These are phyloP conservation scores for Mortierella sp. DNA, from an alignment of 371 early-diverging fungal genomes.

Conservation along the genomic window DNA sequence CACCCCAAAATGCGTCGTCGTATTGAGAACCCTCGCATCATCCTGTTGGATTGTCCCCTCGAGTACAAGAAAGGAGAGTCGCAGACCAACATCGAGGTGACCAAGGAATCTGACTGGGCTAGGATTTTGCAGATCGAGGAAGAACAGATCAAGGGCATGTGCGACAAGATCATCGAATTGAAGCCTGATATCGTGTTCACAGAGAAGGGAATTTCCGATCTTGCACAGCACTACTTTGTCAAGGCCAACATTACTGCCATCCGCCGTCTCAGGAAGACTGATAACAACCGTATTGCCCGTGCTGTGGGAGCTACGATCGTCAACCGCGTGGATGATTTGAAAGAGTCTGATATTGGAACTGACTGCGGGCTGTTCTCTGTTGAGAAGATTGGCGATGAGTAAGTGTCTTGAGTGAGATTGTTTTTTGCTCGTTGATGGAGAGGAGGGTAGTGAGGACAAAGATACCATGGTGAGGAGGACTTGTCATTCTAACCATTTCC, in stretches of 20 bases:
- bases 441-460: background rate
- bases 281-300: constrained; percentile 98
- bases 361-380: constrained; percentile 96
- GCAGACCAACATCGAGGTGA: constrained; percentile 99
- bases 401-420: constrained; percentile 30
- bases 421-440: background rate
- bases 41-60: constrained; percentile 98
- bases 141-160: constrained; percentile 98
- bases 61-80: constrained; percentile 99
- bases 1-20: constrained; percentile 99
- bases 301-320: constrained; percentile 99
- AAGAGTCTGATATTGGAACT: constrained; percentile 96
- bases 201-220: constrained; percentile 99
- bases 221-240: constrained; percentile 98
- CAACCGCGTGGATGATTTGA: constrained; percentile 96
- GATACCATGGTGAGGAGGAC: too few relatives aligned
- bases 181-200: constrained; percentile 99
- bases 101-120: constrained; percentile 97
- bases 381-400: constrained; percentile 99
- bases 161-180: constrained; percentile 94
- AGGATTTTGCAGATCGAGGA: constrained; percentile 99
- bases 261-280: constrained; percentile 99
- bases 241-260: constrained; percentile 99
- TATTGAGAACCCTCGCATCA: constrained; percentile 98
- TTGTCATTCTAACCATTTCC: constrained; percentile 1